These are phyloP conservation scores for Oryza glaberrima DNA, from an alignment of 176 grass and related monocot species.

Conservation along the genomic window DNA sequence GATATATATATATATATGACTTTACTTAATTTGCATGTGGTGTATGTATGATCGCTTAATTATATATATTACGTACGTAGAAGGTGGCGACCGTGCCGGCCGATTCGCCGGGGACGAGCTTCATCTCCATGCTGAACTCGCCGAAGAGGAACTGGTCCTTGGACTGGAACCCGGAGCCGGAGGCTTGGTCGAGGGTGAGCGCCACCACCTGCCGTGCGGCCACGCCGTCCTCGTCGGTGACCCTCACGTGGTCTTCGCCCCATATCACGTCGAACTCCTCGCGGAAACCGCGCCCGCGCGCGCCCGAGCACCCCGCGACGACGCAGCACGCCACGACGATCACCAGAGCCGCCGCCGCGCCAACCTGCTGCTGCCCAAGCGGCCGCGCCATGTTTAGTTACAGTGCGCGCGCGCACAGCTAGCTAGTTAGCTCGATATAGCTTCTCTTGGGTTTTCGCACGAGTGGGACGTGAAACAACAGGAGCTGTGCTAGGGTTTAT, in stretches of 20 bases:
- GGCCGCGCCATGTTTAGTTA: neutral
- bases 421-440: neutral
- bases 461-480: neutral
- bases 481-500: neutral
- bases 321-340: neutral
- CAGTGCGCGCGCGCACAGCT: neutral
- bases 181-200: constrained; percentile 34
- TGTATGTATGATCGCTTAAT: neutral
- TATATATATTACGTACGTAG: constrained; percentile 41
- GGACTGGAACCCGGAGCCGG: constrained; percentile 60
- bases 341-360: neutral
- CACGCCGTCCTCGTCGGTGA: neutral
- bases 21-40: too few species aligned
- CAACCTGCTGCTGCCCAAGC: neutral
- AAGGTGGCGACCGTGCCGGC: constrained; percentile 57
- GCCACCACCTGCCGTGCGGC: constrained; percentile 5
- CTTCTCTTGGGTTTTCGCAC: neutral
- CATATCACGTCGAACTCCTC: constrained; percentile 30
- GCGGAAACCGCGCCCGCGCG: constrained; percentile 1
- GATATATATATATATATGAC: too few species aligned
- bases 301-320: neutral
- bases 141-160: constrained; percentile 56
- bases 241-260: constrained; percentile 30
- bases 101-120: constrained; percentile 60
- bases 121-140: constrained; percentile 54